Evolutionary conservation across 257 asterid species (phyloP), one percentile per base, ranked within the genome.

Genomic region (Solanum sejunctum): DNA sequence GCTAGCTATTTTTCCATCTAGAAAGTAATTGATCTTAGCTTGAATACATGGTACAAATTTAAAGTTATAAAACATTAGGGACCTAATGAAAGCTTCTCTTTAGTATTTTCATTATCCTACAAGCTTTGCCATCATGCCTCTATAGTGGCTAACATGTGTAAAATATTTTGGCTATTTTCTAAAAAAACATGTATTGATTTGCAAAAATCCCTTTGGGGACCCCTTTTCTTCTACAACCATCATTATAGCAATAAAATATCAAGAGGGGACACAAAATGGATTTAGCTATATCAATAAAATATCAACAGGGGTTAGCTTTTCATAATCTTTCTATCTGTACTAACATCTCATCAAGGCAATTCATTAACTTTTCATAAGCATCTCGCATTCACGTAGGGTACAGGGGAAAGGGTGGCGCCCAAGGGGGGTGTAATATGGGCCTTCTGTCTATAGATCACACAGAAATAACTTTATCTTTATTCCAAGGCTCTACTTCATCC

Each of bases 71-170:
- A 92, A 54, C 85, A 82, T 43, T 87, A 85, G 93, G 94, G 90
- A 63, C 94, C 92, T 80, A 55, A 78, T 84, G 84, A 78, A 87
- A 71, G 79, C 16, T 79, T 77, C 63, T 89, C 61, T 86, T 77
- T 63, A 39, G 43, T 55, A 80, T 45, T 83, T 84, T 57, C 75
- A 75, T 78, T 52, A 26, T 84, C 91, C 85, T 60, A 61, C 70
- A 85, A 82, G 64, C 36, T 36, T 36, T 36, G 41, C 87, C 66
- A 71, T 85, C 32, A 86, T 92, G 92, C 88, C 18, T 87, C 89
- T 75, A 67, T 88, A 90, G 93, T 92, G 95, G 94, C 86, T 84
- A 87, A 84, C 98, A 92, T 89, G 93, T 88, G 93, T 89, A 64
- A 49, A 61, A 87, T 41, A 71, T 71, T 80, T 72, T 28, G 80